Evolutionary conservation across 805 yeast species (phyloP), one percentile per base, ranked within the genome.

Genomic region (Starmerella davenportii): DNA sequence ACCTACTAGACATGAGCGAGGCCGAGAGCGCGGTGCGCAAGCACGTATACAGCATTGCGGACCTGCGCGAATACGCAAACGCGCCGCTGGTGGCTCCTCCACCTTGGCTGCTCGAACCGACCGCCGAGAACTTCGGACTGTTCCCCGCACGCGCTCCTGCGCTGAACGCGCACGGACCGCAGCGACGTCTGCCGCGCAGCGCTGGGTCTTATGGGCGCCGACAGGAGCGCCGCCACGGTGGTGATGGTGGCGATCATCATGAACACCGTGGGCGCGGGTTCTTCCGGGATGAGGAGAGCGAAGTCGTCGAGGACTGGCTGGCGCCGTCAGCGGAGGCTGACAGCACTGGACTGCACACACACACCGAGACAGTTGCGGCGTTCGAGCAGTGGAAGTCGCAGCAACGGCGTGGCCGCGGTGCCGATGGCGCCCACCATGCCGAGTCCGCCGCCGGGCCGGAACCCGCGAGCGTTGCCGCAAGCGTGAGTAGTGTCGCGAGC

Each of bases 371-470:
- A 7, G 32, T 29, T 17, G 32, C 32, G 5, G 32, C 32, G 16
- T 51, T 51, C 37, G 54, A 51, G 46, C 34, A 38, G 34, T 51
- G 54, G 54, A 51, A 51, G 41, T 37, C 20, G 36, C 15, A 36
- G 15, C 43, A 47, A 33, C 28, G 21, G 30, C 9, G 14, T n/a
- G 35, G 21, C 13, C 32, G 32, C 25, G 25, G 25, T 11, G 11
- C 9, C 13, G 8, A 7, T 14, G 32, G 13, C 15, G 5, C 19
- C 5, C 8, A 29, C 8, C 25, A 15, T 11, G 27, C 13, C 38
- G 14, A 18, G 24, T 15, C 14, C 23, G 21, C 18, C 37, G 19
- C 37, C 8, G 13, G 14, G 4, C 30, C 30, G 8, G 40, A 8
- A 13, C 14, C 31, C 8, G 21, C 17, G 5, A 30, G 15, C n/a